These are phyloP conservation scores for Cyclocybe cylindracea DNA, from an alignment of 768 basidiomycete genomes.

Conservation along the genomic window DNA sequence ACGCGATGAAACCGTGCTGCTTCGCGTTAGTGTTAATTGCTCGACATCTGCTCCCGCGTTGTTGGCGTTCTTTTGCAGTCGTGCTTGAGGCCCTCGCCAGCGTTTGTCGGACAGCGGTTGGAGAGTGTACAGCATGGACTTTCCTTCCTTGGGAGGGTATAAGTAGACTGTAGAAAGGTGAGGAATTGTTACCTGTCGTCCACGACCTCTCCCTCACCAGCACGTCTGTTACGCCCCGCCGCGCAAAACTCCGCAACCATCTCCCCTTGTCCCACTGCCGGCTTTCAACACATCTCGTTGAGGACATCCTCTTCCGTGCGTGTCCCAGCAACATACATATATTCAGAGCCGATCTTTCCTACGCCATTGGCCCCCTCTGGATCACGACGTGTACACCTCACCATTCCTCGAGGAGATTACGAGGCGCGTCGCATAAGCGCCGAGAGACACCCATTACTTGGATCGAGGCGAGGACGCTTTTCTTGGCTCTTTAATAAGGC, in stretches of 20 bases:
- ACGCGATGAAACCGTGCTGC: constrained; percentile 26
- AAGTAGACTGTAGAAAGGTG: background rate
- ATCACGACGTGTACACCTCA: constrained; percentile 55
- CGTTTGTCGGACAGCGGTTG: constrained; percentile 44
- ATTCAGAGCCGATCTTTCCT: constrained; percentile 31
- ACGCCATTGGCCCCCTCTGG: constrained; percentile 33
- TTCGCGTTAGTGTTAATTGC: constrained; percentile 22
- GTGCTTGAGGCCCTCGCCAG: constrained; percentile 41
- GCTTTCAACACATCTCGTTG: constrained; percentile 44
- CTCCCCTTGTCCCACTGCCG: constrained; percentile 72
- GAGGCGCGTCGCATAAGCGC: constrained; percentile 74
- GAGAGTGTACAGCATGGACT: constrained; percentile 44
- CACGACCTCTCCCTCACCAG: constrained; percentile 29
- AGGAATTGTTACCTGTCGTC: constrained; percentile 23
- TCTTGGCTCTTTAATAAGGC: constrained; percentile 19
- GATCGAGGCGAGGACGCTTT: constrained; percentile 32
- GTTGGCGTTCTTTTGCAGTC: constrained; percentile 26
- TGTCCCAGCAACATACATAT: constrained; percentile 15
- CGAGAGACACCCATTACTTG: constrained; percentile 73
- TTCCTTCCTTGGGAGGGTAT: constrained; percentile 36
- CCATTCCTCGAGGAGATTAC: constrained; percentile 62
- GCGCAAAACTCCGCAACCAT: constrained; percentile 79
- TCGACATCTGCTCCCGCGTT: background rate
- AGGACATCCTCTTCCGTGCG: constrained; percentile 37
- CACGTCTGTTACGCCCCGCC: constrained; percentile 45